A percentile compares a stretch with the other conserved stretches of the same genome.
Evolutionary conservation across 768 basidiomycete genomes (phyloP).

Genomic region (Mycena indigotica): DNA sequence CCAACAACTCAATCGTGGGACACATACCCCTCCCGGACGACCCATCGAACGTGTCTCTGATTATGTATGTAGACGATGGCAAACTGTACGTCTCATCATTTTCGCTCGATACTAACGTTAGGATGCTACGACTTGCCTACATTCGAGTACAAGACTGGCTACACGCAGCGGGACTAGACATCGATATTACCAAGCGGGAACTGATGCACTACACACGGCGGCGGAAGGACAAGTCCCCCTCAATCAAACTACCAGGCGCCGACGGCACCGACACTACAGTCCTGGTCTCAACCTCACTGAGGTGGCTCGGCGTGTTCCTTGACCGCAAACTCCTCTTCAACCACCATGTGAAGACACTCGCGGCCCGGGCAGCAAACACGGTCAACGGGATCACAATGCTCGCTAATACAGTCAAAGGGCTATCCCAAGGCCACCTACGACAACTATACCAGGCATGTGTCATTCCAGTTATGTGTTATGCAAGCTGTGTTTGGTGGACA

Average conservation of each 20-base stretch:
- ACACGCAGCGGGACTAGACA: neutral
- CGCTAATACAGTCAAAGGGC: slow-evolving; percentile 26
- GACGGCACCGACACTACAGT: neutral
- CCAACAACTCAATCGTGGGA: neutral
- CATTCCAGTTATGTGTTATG: slow-evolving; percentile 27
- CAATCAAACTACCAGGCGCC: neutral
- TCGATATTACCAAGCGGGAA: slow-evolving; percentile 5
- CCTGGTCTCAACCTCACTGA: neutral
- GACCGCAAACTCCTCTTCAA: slow-evolving; percentile 28
- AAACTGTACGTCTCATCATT: slow-evolving; percentile 1
- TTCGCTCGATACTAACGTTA: slow-evolving; percentile 8
- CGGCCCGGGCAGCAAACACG: slow-evolving; percentile 16
- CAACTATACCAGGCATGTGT: slow-evolving; percentile 27
- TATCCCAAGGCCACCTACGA: slow-evolving; percentile 21
- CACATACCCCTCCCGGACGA: neutral
- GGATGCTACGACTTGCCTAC: neutral
- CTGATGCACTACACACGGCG: slow-evolving; percentile 14
- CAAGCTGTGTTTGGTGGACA: slow-evolving; percentile 28
- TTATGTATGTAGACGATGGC: slow-evolving; percentile 2
- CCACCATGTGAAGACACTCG: slow-evolving; percentile 19
- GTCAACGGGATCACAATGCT: slow-evolving; percentile 24
- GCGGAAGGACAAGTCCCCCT: neutral
- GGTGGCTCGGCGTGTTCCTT: slow-evolving; percentile 29
- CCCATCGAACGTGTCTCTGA: neutral
- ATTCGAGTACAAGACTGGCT: slow-evolving; percentile 1